A percentile compares a stretch with the other conserved stretches of the same genome.
phyloP scores from a whole-genome alignment of 2,329 filamentous ascomycete genomes.

The Byssoonygena ceratinophila region DNA sequence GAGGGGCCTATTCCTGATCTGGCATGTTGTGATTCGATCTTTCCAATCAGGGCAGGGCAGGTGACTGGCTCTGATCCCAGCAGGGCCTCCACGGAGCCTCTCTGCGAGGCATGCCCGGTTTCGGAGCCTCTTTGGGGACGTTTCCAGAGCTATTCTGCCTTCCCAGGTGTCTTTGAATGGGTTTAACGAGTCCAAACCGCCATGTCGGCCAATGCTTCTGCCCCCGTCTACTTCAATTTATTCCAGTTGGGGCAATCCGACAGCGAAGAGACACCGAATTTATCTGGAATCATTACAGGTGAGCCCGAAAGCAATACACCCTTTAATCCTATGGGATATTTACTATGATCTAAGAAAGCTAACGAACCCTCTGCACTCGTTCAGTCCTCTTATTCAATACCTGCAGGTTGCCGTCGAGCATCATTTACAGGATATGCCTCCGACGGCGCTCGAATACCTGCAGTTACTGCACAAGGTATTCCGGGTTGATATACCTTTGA shows the following conservation, averaged over 20 bases:
- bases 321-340: not conserved
- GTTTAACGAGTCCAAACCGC: not conserved
- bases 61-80: constrained; percentile 5
- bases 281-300: not conserved
- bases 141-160: not conserved
- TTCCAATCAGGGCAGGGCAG: constrained; percentile 3
- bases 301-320: not conserved
- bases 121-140: too few species aligned
- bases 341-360: not conserved
- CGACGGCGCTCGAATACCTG: too few species aligned
- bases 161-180: not conserved
- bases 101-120: not conserved
- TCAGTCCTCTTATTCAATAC: not conserved
- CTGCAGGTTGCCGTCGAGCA: not conserved
- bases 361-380: not conserved
- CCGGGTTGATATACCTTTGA: not conserved
- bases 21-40: not conserved
- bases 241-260: not conserved
- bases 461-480: not conserved
- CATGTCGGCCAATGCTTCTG: not conserved
- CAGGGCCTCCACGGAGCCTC: not conserved
- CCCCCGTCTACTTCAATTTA: not conserved
- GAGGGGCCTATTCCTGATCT: constrained; percentile 7
- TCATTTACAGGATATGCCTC: too few species aligned
- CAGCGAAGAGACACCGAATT: not conserved